Base-by-base conservation (phyloP, 352 stramenopile species). In the Plasmopara halstedii region DNA sequence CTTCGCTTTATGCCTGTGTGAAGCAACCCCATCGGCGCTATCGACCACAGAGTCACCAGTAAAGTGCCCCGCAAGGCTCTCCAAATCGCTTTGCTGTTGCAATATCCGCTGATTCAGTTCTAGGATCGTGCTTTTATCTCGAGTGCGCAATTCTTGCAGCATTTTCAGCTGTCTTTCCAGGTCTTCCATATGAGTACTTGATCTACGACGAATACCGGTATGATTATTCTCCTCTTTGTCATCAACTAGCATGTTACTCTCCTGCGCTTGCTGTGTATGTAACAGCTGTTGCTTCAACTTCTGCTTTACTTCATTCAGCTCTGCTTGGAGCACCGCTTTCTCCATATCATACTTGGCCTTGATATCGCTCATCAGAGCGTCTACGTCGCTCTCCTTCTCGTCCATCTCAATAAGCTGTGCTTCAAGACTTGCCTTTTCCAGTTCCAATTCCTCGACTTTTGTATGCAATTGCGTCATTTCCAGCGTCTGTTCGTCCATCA, bases 351-450 rank as follows among this genome's bases (percentile, higher is more conserved):
- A 68, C 31, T 69, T 71, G 15, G 52, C 56, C 29, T 64, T 71
- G 7, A 63, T 51, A 42, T 87, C 56, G 14, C 47, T 44, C 27
- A 82, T 62, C 21, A 83, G 25, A 15, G 49, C 55, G 17, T 88
- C 72, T 2, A 85, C 71, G 17, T 83, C 55, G 32, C 61, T 69
- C 36, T 89, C 71, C 5, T 61, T 62, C 53, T 84, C 73, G 38
- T 88, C 69, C 69, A 86, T 83, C 44, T 87, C 77, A n/a, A 88
- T 66, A 5, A 92, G 46, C 31, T 85, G 83, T 6, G 56, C 58
- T 50, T 85, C 77, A 11, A 87, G 41, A 17, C 21, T 26, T 13
- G 69, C 14, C 35, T 88, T 88, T 39, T 85, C 70, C 7, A 48
- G 49, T 39, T 86, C 68, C 2, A 83, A 36, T 25, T 74, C 58